Evolutionary conservation across 2,329 filamentous ascomycete species (phyloP).

Genomic region (Ceratocystis variospora): DNA sequence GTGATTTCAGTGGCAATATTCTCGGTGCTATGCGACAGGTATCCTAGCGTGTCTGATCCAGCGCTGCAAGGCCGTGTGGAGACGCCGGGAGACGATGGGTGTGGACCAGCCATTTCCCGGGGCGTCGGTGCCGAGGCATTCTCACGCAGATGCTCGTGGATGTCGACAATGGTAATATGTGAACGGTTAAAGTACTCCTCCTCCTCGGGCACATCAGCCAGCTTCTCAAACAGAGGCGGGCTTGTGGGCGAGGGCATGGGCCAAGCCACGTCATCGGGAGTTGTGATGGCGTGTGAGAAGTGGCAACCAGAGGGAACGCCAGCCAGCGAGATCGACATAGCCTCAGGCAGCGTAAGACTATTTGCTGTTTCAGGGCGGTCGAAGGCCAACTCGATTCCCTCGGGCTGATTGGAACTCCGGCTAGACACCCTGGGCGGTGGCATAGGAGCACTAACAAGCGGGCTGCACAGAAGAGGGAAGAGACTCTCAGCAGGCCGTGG

Average conservation of each 20-base stretch:
- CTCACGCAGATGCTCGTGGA: conserved; percentile 37
- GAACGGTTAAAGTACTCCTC: conserved; percentile 38
- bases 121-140: conserved; percentile 42
- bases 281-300: conserved; percentile 31
- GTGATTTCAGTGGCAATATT: conserved; percentile 25
- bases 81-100: conserved; percentile 20
- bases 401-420: conserved; percentile 35
- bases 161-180: conserved; percentile 35
- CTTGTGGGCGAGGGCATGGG: conserved; percentile 30
- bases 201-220: conserved; percentile 50
- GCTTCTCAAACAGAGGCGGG: conserved; percentile 29
- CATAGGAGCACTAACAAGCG: conserved; percentile 27
- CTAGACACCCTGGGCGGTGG: conserved; percentile 44
- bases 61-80: conserved; percentile 31
- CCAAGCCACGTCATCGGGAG: conserved; percentile 32
- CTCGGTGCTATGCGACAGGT: conserved; percentile 13
- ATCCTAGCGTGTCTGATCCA: conserved; percentile 40
- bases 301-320: conserved; percentile 26
- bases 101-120: conserved; percentile 28
- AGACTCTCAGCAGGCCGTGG: conserved; percentile 30
- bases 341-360: conserved; percentile 34
- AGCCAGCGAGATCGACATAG: conserved; percentile 25
- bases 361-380: conserved; percentile 35
- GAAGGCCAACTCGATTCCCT: conserved; percentile 29
- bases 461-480: conserved; percentile 15